Evolutionary conservation across 2,329 filamentous ascomycete genomes (phyloP).

Genomic region (Pseudogymnoascus sp.): DNA sequence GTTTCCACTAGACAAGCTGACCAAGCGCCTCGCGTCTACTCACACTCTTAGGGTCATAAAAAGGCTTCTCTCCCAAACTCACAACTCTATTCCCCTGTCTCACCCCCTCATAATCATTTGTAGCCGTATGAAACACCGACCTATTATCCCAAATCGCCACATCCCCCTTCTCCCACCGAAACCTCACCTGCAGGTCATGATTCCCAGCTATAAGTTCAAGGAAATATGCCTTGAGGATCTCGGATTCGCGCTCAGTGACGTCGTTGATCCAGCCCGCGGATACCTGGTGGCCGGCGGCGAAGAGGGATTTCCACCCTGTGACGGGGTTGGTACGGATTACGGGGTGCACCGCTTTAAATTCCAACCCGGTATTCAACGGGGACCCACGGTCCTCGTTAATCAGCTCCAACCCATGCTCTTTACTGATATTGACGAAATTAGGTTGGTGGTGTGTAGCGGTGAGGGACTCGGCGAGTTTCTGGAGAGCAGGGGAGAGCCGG

Average conservation of each 20-base stretch:
- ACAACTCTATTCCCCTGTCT: conserved; percentile 40
- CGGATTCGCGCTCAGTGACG: conserved; percentile 45
- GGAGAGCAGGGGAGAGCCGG: conserved; percentile 11
- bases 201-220: conserved; percentile 40
- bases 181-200: conserved; percentile 50
- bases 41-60: conserved; percentile 37
- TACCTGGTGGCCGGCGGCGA: conserved; percentile 39
- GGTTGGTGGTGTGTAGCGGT: conserved; percentile 19
- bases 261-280: conserved; percentile 45
- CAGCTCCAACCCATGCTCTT: conserved; percentile 30
- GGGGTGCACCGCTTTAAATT: conserved; percentile 47
- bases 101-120: conserved; percentile 50
- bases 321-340: conserved; percentile 47
- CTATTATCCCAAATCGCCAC: conserved; percentile 61
- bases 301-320: conserved; percentile 33
- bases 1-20: background rate
- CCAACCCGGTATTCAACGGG: conserved; percentile 48
- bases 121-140: conserved; percentile 43
- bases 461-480: conserved; percentile 16
- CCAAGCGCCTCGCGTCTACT: conserved; percentile 35
- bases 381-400: conserved; percentile 41
- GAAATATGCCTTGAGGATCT: conserved; percentile 26
- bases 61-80: conserved; percentile 41
- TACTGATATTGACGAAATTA: conserved; percentile 17
- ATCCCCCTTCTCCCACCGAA: conserved; percentile 46